Conservation (phyloP, 345 rosid species). For the Boechera stricta region DNA sequence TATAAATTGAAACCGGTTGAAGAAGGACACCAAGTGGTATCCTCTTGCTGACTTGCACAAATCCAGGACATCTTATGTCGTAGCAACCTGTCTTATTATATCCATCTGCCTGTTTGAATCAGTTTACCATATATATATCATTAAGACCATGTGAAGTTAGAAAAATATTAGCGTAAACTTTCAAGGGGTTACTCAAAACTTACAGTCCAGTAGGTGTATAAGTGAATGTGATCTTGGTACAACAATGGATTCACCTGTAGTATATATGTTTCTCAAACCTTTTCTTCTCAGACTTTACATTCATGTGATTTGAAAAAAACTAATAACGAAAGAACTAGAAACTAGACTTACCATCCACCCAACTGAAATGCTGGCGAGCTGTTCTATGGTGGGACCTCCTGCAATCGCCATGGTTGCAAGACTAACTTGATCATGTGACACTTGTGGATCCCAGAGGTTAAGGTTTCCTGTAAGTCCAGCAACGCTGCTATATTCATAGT, state of each 20-base stretch:
- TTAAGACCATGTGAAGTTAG: neutral
- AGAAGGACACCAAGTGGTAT: slow-evolving; percentile 39
- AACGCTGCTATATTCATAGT: neutral
- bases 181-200: slow-evolving; percentile 24
- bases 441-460: slow-evolving; percentile 38
- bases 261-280: neutral
- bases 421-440: slow-evolving; percentile 34
- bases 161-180: neutral
- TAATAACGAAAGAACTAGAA: neutral
- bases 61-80: slow-evolving; percentile 39
- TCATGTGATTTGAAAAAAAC: neutral
- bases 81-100: slow-evolving; percentile 36
- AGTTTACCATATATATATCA: neutral
- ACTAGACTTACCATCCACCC: slow-evolving; percentile 42
- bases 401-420: slow-evolving; percentile 33
- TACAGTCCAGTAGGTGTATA: slow-evolving; percentile 42
- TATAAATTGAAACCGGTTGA: slow-evolving; percentile 31
- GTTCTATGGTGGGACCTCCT: slow-evolving; percentile 1
- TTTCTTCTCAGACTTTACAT: neutral
- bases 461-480: slow-evolving; percentile 34
- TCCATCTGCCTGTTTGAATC: slow-evolving; percentile 41
- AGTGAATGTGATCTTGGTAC: slow-evolving; percentile 38
- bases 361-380: slow-evolving; percentile 36
- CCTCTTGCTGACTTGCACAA: slow-evolving; percentile 42
- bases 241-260: slow-evolving; percentile 34